phyloP scores from a whole-genome alignment of 1,284 basidiomycete species.

The Leccinum fuscescens region DNA sequence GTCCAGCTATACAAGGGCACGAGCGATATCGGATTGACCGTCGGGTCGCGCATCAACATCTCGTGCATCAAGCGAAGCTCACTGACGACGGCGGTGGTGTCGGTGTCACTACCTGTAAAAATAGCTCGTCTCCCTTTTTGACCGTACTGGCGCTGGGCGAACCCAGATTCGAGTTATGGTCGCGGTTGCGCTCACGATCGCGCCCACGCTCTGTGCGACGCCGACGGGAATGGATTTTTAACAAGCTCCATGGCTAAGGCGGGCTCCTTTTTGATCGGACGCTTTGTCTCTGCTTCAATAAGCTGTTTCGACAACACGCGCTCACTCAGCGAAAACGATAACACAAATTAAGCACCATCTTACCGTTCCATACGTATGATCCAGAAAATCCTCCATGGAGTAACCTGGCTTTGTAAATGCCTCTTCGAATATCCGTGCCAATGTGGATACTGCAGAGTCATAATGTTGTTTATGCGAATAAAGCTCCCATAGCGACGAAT shows the following conservation, averaged over 20 bases:
- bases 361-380: slow-evolving; percentile 92
- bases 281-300: slow-evolving; percentile 81
- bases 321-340: slow-evolving; percentile 6
- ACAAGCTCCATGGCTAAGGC: slow-evolving; percentile 52
- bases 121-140: no score
- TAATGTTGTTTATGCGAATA: slow-evolving; percentile 82
- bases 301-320: slow-evolving; percentile 48
- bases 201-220: slow-evolving; percentile 30
- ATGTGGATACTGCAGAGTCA: slow-evolving; percentile 77
- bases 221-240: slow-evolving; percentile 32
- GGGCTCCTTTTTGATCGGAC: slow-evolving; percentile 81
- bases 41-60: background rate
- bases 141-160: no score
- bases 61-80: background rate
- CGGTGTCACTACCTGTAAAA: background rate
- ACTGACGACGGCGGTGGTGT: background rate
- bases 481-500: slow-evolving; percentile 92
- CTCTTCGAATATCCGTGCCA: slow-evolving; percentile 86
- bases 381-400: slow-evolving; percentile 93
- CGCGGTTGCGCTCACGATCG: no score
- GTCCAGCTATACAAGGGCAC: background rate
- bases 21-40: background rate
- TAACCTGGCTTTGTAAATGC: slow-evolving; percentile 92
- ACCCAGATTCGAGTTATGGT: no score
- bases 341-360: slow-evolving; percentile 32